Evolutionary conservation across 352 stramenopile species (phyloP), one percentile per base, ranked within the genome.

Genomic region (Discostella stelligera): DNA sequence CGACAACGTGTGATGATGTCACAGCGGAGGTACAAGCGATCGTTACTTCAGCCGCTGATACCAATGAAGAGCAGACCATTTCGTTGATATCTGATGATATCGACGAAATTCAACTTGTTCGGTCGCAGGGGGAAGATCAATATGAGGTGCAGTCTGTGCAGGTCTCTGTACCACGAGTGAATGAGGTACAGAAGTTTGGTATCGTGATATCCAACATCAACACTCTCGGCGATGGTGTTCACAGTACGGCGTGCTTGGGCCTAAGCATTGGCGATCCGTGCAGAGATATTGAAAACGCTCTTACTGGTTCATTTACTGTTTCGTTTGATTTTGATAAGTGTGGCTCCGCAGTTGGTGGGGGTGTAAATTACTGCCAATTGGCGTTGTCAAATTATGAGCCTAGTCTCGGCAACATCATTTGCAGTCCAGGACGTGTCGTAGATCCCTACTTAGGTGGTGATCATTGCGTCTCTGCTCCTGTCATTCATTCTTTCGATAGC

Each of bases 21-120:
- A 80, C 91, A 2, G 89, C 96, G 23, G 95, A 98, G 84, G 85
- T 98, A 0, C 95, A 98, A 78, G 96, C 87, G 14, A 88, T 98
- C 2, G 95, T 91, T 11, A 98, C 95, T 0, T 93, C 88, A 23
- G 96, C 96, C 7, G 87, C 89, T 0, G 96, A 98, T 77, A 91
- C 92, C 0, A 88, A 98, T 63, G 95, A 98, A 90, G 89, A 97
- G 5, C 94, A 98, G 73, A 88, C 94, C 20, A 67, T 98, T 4
- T 82, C 79, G 0, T 64, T 98, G 14, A 79, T 94, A 77, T 94
- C 86, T 0, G 90, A 95, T 62, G 93, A 97, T 77, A 60, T 96
- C 14, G 94, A 98, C 62, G 95, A 98, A 70, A 94, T 98, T 50
- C 95, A 98, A 74, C 88, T 94, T 0, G 82, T 98, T 16, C 90